Conservation (phyloP, 768 basidiomycete species). For the Ramaria sp. region DNA sequence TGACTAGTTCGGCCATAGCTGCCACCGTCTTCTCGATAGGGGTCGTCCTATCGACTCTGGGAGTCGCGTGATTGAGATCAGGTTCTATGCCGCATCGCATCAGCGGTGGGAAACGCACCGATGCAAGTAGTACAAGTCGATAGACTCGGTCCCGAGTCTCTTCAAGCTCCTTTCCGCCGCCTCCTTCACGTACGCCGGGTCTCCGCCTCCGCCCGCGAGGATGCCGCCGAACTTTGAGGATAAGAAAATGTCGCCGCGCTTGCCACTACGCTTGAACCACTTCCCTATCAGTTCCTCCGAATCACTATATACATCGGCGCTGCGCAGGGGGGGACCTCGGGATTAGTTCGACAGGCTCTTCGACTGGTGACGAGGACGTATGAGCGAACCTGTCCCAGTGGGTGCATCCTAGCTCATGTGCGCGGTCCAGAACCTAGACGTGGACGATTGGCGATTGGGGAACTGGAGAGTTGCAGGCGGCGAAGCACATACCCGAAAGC, state of each 20-base stretch:
- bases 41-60: background rate
- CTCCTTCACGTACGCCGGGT: conserved; percentile 31
- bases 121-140: conserved; percentile 42
- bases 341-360: background rate
- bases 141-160: conserved; percentile 28
- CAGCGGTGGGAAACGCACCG: conserved; percentile 9
- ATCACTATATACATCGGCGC: conserved; percentile 36
- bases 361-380: background rate
- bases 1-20: conserved; percentile 20
- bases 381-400: conserved; percentile 31
- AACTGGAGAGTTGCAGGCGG: background rate
- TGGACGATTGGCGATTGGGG: no score
- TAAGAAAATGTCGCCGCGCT: conserved; percentile 43
- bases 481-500: conserved; percentile 37
- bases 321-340: conserved; percentile 3
- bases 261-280: conserved; percentile 43
- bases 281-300: conserved; percentile 35
- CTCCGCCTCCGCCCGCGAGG: conserved; percentile 20
- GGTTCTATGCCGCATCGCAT: background rate
- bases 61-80: background rate
- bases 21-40: conserved; percentile 13
- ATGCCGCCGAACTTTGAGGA: conserved; percentile 45
- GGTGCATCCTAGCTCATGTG: conserved; percentile 30
- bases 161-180: conserved; percentile 25
- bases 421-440: conserved; percentile 31